A percentile compares a stretch with the other conserved stretches of the same genome.
Evolutionary conservation across 352 stramenopile species (phyloP).

Genomic region (Phytophthora litchii): DNA sequence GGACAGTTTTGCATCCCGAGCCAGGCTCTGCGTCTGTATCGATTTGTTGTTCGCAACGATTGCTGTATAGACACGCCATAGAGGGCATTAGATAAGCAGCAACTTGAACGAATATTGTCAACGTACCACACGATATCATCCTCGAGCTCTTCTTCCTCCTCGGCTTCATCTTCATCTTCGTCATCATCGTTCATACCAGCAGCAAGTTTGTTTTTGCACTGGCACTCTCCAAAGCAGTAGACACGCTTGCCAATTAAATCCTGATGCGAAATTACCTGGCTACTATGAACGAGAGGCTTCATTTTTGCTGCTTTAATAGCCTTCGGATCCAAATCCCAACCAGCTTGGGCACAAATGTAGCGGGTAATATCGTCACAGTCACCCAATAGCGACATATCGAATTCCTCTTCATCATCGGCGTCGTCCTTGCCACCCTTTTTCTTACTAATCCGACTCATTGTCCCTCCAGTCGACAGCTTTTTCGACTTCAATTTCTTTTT

Average conservation of each 20-base stretch:
- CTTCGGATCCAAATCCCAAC: slow-evolving; percentile 46
- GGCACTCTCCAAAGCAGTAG: slow-evolving; percentile 50
- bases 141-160: slow-evolving; percentile 39
- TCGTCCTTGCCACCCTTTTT: slow-evolving; percentile 24
- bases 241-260: slow-evolving; percentile 28
- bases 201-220: slow-evolving; percentile 53
- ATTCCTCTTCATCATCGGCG: slow-evolving; percentile 51
- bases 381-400: slow-evolving; percentile 83
- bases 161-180: slow-evolving; percentile 23
- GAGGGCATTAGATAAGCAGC: background rate
- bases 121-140: slow-evolving; percentile 60
- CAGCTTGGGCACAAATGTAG: slow-evolving; percentile 64
- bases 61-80: slow-evolving; percentile 29
- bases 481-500: slow-evolving; percentile 71
- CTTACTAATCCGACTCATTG: slow-evolving; percentile 21
- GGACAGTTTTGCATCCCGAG: slow-evolving; percentile 28
- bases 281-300: slow-evolving; percentile 15
- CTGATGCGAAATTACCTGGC: slow-evolving; percentile 36
- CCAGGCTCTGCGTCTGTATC: slow-evolving; percentile 33
- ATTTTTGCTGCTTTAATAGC: slow-evolving; percentile 19
- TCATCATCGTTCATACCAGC: slow-evolving; percentile 34
- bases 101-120: background rate
- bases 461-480: slow-evolving; percentile 26
- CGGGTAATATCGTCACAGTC: slow-evolving; percentile 81
- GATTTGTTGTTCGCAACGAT: slow-evolving; percentile 38